Conservation (phyloP, 140 eudicot genomes). For the Ambrosia hybrid region DNA sequence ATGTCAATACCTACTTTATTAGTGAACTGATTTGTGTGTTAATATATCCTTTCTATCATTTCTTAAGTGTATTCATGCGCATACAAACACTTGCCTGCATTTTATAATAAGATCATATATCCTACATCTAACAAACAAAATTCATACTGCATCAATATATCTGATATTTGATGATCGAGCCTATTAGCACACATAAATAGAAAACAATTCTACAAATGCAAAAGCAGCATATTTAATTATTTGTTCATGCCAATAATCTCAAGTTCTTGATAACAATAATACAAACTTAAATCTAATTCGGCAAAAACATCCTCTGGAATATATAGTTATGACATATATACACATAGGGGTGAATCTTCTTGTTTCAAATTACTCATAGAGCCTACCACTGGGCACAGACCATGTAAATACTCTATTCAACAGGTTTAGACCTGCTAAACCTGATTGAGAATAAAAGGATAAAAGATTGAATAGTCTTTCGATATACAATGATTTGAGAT, state of each 20-base stretch:
- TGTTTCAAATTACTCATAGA: neutral
- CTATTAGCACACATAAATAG: neutral
- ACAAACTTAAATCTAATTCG: slow-evolving; percentile 2
- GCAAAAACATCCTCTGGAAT: slow-evolving; percentile 3
- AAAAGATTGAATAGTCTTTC: neutral
- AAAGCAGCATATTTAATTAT: neutral
- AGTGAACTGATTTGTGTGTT: neutral
- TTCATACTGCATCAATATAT: neutral
- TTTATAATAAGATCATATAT: neutral
- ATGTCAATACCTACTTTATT: too few species aligned
- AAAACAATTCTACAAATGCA: slow-evolving; percentile 1
- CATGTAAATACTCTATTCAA: slow-evolving; percentile 4
- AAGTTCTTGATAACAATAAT: neutral
- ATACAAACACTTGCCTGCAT: neutral
- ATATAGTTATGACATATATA: neutral
- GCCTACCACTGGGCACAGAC: slow-evolving; percentile 16
- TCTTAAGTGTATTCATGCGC: neutral
- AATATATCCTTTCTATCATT: slow-evolving; percentile 11
- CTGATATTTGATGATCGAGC: neutral
- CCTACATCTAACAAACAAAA: neutral
- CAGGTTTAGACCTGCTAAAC: neutral
- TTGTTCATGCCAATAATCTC: neutral
- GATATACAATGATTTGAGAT: neutral
- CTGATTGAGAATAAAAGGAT: neutral
- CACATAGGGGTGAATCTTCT: neutral